Evolutionary conservation across 1,139 yeast species (phyloP).

Genomic region (Suhomyces taliae): DNA sequence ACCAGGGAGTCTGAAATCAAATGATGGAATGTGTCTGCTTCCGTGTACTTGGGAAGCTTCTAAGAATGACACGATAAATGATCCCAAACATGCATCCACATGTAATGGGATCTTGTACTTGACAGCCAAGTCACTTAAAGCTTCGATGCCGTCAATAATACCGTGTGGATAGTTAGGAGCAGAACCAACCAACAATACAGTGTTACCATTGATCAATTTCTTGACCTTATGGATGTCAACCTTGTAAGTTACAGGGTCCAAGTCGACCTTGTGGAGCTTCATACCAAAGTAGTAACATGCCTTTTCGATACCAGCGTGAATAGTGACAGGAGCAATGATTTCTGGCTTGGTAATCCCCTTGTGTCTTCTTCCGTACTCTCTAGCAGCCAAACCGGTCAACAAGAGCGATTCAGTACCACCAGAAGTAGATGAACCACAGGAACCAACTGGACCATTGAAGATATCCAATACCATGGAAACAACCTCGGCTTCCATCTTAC

Average conservation of each 20-base stretch:
- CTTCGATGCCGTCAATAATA: constrained; percentile 83
- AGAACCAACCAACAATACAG: constrained; percentile 83
- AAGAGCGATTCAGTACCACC: constrained; percentile 97
- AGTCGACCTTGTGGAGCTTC: constrained; percentile 75
- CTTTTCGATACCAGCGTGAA: constrained; percentile 95
- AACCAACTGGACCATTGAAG: constrained; percentile 71
- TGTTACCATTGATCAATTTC: constrained; percentile 69
- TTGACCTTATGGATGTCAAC: constrained; percentile 67
- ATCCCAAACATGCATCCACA: constrained; percentile 94
- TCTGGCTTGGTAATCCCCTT: constrained; percentile 75
- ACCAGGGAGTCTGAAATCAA: constrained; percentile 88
- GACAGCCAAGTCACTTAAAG: constrained; percentile 65
- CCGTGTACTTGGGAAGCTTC: constrained; percentile 61
- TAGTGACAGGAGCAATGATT: constrained; percentile 82
- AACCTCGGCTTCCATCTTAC: constrained; percentile 95
- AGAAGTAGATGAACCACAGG: constrained; percentile 88
- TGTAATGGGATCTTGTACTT: constrained; percentile 75
- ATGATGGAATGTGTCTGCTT: constrained; percentile 48
- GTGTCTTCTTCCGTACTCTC: constrained; percentile 58
- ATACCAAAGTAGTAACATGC: constrained; percentile 91
- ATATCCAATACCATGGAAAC: constrained; percentile 84
- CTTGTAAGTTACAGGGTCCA: constrained; percentile 66
- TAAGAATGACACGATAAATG: constrained; percentile 82
- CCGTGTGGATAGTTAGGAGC: constrained; percentile 99
- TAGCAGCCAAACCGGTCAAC: constrained; percentile 83